Evolutionary conservation across 768 basidiomycete species (phyloP).

Genomic region (Inosperma sp.): DNA sequence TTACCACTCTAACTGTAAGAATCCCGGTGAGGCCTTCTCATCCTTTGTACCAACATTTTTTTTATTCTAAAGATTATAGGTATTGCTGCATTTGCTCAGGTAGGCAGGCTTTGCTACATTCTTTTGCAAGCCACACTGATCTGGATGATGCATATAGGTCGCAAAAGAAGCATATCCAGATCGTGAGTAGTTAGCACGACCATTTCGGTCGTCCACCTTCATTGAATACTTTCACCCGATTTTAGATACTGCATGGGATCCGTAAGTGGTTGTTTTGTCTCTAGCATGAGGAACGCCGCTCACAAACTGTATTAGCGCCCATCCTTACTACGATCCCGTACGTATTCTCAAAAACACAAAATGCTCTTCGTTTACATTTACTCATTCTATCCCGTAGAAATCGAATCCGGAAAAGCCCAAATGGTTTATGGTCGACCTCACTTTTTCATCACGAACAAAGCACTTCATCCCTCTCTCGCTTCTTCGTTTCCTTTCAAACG

Average conservation of each 20-base stretch:
- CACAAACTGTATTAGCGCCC: slow-evolving; percentile 33
- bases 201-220: background rate
- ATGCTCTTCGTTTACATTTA: background rate
- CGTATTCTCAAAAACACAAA: slow-evolving; percentile 18
- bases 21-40: slow-evolving; percentile 52
- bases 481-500: slow-evolving; percentile 57
- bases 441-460: slow-evolving; percentile 56
- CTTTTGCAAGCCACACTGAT: slow-evolving; percentile 7
- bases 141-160: slow-evolving; percentile 42
- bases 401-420: slow-evolving; percentile 67
- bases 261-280: slow-evolving; percentile 41
- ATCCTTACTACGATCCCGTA: slow-evolving; percentile 81
- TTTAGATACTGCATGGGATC: slow-evolving; percentile 86
- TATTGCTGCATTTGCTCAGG: slow-evolving; percentile 79
- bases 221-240: slow-evolving; percentile 6
- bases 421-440: slow-evolving; percentile 91
- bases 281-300: background rate
- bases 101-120: slow-evolving; percentile 25
- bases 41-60: background rate
- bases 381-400: slow-evolving; percentile 49
- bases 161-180: slow-evolving; percentile 87
- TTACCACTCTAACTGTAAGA: slow-evolving; percentile 86
- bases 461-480: slow-evolving; percentile 79
- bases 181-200: slow-evolving; percentile 44
- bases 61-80: slow-evolving; percentile 37